Percentiles rank a stretch among this genome's conserved stretches.
These are phyloP conservation scores for Pyrenula massariospora DNA, from an alignment of 495 filamentous ascomycete species.

Conservation along the genomic window DNA sequence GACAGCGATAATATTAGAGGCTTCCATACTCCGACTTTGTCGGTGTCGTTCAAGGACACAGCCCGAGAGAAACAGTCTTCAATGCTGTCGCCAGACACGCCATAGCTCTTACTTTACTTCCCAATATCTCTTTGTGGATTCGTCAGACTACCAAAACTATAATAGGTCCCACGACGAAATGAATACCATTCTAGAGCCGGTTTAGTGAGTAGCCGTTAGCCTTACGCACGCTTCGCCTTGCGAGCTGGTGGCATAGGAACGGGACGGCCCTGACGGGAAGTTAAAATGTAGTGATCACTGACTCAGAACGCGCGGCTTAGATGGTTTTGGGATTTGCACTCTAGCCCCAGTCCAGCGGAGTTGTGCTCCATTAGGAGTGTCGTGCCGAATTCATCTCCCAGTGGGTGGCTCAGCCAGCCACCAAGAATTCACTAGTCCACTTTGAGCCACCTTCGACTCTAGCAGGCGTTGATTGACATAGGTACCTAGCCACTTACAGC, in stretches of 20 bases:
- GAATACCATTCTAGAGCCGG: not conserved
- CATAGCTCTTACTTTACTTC: not conserved
- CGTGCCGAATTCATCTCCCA: not conserved
- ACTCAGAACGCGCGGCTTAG: not conserved
- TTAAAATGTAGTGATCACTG: not conserved
- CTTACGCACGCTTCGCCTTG: not conserved
- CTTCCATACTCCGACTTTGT: not conserved
- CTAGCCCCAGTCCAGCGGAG: not conserved
- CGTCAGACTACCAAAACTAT: not conserved
- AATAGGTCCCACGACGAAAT: not conserved
- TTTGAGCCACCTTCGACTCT: not conserved
- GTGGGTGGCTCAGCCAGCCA: not conserved
- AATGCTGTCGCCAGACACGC: not conserved
- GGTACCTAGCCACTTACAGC: not conserved
- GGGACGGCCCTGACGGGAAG: not conserved
- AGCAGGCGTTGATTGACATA: not conserved
- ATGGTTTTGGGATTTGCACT: not conserved
- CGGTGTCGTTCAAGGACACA: not conserved
- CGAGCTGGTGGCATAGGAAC: not conserved
- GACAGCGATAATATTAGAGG: not conserved
- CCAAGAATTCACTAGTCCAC: not conserved
- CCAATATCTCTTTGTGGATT: not conserved
- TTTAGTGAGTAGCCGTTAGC: not conserved
- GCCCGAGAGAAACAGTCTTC: not conserved
- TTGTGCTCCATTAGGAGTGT: not conserved